Percentiles rank a stretch among this genome's conserved stretches.
Evolutionary conservation across 2,329 filamentous ascomycete species (phyloP).

Genomic region (Cladosporium oxysporum): DNA sequence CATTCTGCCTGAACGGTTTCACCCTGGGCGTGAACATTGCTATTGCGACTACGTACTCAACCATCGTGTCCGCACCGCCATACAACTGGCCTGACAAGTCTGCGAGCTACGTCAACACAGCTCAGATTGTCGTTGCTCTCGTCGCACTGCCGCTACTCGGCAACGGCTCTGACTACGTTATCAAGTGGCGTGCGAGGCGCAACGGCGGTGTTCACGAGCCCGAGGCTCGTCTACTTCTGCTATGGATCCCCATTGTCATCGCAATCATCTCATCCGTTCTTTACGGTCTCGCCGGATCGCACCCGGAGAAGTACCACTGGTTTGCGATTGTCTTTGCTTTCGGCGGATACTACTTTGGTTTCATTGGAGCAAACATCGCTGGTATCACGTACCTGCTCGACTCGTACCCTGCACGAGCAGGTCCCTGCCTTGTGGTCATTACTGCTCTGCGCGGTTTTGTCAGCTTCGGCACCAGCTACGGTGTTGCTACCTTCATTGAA

Average conservation of each 20-base stretch:
- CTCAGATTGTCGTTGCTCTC: slow-evolving; percentile 44
- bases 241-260: slow-evolving; percentile 42
- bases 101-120: slow-evolving; percentile 41
- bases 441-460: slow-evolving; percentile 51
- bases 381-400: slow-evolving; percentile 50
- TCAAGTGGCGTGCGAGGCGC: slow-evolving; percentile 40
- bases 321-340: slow-evolving; percentile 29
- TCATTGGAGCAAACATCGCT: slow-evolving; percentile 48
- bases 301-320: slow-evolving; percentile 30
- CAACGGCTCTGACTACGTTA: slow-evolving; percentile 42
- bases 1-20: slow-evolving; percentile 43
- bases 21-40: slow-evolving; percentile 47
- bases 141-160: slow-evolving; percentile 44
- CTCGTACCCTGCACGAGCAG: slow-evolving; percentile 46
- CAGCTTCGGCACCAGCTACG: slow-evolving; percentile 47
- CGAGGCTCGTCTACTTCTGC: slow-evolving; percentile 42
- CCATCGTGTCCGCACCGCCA: slow-evolving; percentile 38
- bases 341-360: slow-evolving; percentile 37
- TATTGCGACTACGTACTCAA: slow-evolving; percentile 46
- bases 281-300: slow-evolving; percentile 37
- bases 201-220: slow-evolving; percentile 47
- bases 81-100: slow-evolving; percentile 41
- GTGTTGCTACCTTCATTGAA: slow-evolving; percentile 39
- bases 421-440: slow-evolving; percentile 48
- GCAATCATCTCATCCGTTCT: slow-evolving; percentile 43